A percentile compares a stretch with the other conserved stretches of the same genome.
These are phyloP conservation scores for Botrytis elliptica DNA, from an alignment of 2,329 filamentous ascomycete species.

Conservation along the genomic window DNA sequence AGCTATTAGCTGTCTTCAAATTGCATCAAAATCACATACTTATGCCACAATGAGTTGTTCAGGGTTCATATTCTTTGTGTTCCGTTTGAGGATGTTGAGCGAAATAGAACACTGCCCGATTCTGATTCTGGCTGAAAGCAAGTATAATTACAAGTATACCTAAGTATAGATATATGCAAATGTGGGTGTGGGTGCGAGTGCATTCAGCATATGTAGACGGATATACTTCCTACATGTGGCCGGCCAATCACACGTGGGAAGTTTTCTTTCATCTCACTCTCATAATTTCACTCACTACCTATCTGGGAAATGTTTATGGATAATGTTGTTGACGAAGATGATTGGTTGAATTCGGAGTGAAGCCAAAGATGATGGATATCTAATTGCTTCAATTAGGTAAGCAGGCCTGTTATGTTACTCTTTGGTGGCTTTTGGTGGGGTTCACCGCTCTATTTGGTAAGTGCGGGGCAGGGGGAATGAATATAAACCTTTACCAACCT, in stretches of 20 bases:
- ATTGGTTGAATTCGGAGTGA: not conserved
- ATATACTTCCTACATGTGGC: not conserved
- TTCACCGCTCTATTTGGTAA: not conserved
- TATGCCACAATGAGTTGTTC: not conserved
- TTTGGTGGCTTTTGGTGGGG: conserved; percentile 1
- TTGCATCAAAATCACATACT: not conserved
- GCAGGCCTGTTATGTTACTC: not conserved
- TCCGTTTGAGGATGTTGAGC: not conserved
- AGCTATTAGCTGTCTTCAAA: not conserved
- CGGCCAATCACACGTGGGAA: not conserved
- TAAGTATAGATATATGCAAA: not conserved
- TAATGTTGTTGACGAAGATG: not conserved
- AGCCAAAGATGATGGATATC: not conserved
- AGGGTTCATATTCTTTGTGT: not conserved
- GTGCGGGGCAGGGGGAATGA: conserved; percentile 14
- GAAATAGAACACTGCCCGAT: not conserved
- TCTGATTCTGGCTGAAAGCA: not conserved
- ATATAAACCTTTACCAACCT: conserved; percentile 21
- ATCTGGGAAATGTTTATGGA: not conserved
- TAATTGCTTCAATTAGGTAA: not conserved
- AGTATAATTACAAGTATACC: not conserved
- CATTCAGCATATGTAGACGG: not conserved
- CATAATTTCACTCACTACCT: not conserved
- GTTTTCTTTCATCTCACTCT: not conserved
- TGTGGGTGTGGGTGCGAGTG: not conserved